A percentile compares a stretch with the other conserved stretches of the same genome.
These are phyloP conservation scores for Aureobasidium vineae DNA, from an alignment of 2,329 filamentous ascomycete genomes.

Conservation along the genomic window DNA sequence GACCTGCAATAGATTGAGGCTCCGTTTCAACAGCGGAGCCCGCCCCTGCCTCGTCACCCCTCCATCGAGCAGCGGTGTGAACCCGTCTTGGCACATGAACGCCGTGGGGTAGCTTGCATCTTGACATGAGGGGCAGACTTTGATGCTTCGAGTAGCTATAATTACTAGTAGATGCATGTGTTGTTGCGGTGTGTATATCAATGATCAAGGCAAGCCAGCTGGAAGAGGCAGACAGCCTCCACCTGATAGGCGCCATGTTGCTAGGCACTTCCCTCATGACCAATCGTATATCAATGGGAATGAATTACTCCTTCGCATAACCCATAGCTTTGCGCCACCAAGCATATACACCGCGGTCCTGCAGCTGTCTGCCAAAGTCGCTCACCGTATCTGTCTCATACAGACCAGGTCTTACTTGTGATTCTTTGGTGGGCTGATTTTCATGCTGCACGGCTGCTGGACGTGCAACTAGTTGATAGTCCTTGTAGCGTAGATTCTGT, in stretches of 20 bases:
- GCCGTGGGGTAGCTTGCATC: slow-evolving; percentile 16
- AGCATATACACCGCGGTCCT: slow-evolving; percentile 54
- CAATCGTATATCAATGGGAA: no score
- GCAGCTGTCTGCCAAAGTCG: slow-evolving; percentile 63
- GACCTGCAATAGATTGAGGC: background rate
- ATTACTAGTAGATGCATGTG: no score
- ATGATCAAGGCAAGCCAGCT: background rate
- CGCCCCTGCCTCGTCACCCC: slow-evolving; percentile 23
- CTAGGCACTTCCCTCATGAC: no score
- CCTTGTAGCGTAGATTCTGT: slow-evolving; percentile 64
- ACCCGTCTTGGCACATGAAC: slow-evolving; percentile 9
- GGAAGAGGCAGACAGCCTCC: background rate
- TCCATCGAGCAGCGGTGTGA: slow-evolving; percentile 12
- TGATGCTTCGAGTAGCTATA: no score
- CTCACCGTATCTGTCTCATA: slow-evolving; percentile 63
- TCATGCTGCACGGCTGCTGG: slow-evolving; percentile 44
- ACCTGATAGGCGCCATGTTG: no score
- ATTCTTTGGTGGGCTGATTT: background rate
- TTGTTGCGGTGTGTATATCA: background rate
- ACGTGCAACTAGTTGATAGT: slow-evolving; percentile 63
- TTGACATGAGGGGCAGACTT: slow-evolving; percentile 11
- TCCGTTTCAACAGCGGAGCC: background rate
- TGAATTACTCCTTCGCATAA: slow-evolving; percentile 35
- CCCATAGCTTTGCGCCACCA: slow-evolving; percentile 73
- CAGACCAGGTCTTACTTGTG: slow-evolving; percentile 44